Base-by-base conservation (phyloP, 495 filamentous ascomycete species). In the Aspergillus wentii region DNA sequence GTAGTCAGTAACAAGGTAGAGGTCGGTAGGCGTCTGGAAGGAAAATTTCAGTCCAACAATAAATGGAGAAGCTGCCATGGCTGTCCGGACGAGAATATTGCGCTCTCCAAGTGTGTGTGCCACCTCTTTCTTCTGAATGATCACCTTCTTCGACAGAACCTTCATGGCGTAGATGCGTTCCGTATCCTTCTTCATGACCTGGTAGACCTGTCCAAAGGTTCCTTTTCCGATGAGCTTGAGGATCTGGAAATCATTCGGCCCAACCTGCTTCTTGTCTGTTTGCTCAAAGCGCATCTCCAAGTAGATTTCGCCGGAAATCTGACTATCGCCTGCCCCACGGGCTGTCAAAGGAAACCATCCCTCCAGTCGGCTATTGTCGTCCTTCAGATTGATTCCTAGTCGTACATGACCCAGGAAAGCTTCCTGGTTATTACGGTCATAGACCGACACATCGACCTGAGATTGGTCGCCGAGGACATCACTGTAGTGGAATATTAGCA, bases 191-290 rank as follows among this genome's bases (percentile, higher is more conserved):
- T 98, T 97, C 47, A 88, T 85, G n/a, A 97, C 92, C 52, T 97
- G 92, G 51, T 96, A 99, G 3, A 99, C 92, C 61, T 99, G 94
- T n/a, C 92, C 92, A 60, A 99, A 99, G 0, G 94, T 99, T 54
- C 88, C 92, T 65, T 95, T 97, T 27, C 92, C 92, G 54, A 99
- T 97, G 17, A 99, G 79, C 58, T 94, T 91, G 42, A 98, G 65
- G 39, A 97, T 89, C 48, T 91, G 77, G 65, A 98, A 98, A 57
- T 98, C 94, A 46, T 87, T 87, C n/a, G 92, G 94, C 3, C 92
- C 92, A 41, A 90, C 94, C 49, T 94, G 86, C 63, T 80, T 89
- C 70, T 86, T 88, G 30, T 92, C 88, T n/a, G 82, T 86, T 56
- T 82, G 80, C 52, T 95, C 87, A 56, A 89, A 97, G 18, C 71